Evolutionary conservation across 192 early-diverging fungal species (phyloP).

Genomic region (Backusella psychrophila): DNA sequence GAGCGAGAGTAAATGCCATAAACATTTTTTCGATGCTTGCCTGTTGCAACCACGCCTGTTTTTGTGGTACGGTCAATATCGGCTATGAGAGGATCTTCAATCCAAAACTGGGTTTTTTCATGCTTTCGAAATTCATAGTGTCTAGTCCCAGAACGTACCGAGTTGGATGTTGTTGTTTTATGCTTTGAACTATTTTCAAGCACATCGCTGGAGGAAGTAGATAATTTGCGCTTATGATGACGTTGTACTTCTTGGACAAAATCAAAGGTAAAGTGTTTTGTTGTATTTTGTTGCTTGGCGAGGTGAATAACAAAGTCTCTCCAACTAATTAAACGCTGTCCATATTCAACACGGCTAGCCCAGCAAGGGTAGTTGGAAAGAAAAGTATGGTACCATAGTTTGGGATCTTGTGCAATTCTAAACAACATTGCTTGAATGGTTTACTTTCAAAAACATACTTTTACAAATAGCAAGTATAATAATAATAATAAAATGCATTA

Average conservation of each 20-base stretch:
- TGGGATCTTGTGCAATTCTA: slow-evolving; percentile 29
- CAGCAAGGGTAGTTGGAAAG: slow-evolving; percentile 11
- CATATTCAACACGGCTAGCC: slow-evolving; percentile 19
- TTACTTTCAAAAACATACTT: background rate
- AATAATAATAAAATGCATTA: background rate
- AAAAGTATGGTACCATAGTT: slow-evolving; percentile 27
- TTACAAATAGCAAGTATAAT: background rate
- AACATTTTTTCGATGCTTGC: slow-evolving; percentile 24
- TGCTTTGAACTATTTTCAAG: background rate
- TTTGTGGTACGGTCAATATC: slow-evolving; percentile 28
- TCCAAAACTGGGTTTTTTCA: slow-evolving; percentile 19
- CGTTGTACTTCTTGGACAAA: slow-evolving; percentile 1
- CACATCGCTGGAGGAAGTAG: background rate
- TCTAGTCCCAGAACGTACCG: background rate
- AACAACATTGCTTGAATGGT: background rate
- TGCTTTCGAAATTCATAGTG: background rate
- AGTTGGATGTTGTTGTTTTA: background rate
- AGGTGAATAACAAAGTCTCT: slow-evolving; percentile 28
- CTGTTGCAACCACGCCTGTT: slow-evolving; percentile 31
- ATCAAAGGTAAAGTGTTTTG: slow-evolving; percentile 11
- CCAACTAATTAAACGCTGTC: slow-evolving; percentile 21
- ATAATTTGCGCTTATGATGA: background rate
- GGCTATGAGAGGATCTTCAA: slow-evolving; percentile 32
- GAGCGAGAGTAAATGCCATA: background rate
- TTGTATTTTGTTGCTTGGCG: slow-evolving; percentile 8